Evolutionary conservation across 129 eudicot species (phyloP).

Genomic region (Escallonia herrerae): DNA sequence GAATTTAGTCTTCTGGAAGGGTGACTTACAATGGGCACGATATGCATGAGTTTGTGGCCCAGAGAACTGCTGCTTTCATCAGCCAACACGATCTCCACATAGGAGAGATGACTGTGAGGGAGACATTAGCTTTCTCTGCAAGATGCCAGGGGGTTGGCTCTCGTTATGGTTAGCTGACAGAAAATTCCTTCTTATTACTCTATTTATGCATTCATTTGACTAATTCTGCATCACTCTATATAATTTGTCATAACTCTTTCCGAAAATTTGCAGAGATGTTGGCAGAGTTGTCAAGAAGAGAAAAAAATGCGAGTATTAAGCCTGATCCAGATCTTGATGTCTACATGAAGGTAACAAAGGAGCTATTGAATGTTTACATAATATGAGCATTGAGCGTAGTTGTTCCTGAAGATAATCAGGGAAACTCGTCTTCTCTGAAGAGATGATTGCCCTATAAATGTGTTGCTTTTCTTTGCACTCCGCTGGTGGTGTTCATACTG

Average conservation of each 20-base stretch:
- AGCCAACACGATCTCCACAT: constrained; percentile 13
- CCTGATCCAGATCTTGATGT: constrained; percentile 80
- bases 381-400: background rate
- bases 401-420: background rate
- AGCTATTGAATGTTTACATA: background rate
- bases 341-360: constrained; percentile 60
- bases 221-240: background rate
- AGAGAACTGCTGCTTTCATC: constrained; percentile 14
- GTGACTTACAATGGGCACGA: constrained; percentile 17
- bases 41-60: constrained; percentile 13
- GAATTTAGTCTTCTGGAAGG: constrained; percentile 8
- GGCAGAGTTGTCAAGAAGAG: constrained; percentile 73
- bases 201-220: background rate
- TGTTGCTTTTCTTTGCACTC: background rate
- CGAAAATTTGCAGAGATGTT: constrained; percentile 46
- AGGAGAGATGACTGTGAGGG: constrained; percentile 14
- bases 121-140: constrained; percentile 16
- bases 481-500: background rate
- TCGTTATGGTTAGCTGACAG: constrained; percentile 7
- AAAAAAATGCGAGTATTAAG: constrained; percentile 65
- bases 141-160: constrained; percentile 21
- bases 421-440: background rate
- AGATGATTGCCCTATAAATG: background rate
- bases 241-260: background rate
- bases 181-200: background rate